Base-by-base conservation (phyloP, 2,329 filamentous ascomycete genomes). In the Coniochaeta ligniaria region DNA sequence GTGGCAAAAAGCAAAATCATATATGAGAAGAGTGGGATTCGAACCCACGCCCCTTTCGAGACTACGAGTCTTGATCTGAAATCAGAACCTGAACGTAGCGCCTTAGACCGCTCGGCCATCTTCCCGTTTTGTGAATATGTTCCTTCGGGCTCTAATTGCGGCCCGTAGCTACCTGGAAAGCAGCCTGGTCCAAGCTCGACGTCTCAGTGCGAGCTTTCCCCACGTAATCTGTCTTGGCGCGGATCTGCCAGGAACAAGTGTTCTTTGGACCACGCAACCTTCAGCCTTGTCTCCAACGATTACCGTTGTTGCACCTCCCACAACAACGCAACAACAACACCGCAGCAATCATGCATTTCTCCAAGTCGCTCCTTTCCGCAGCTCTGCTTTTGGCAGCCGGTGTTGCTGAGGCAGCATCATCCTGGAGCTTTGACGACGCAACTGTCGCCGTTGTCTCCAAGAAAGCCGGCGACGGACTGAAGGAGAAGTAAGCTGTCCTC, bases 401-500 rank as follows among this genome's bases (percentile, higher is more conserved):
- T 61, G 77, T 76, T 64, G 80, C 76, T 59, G 76, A 78, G 65
- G 83, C 83, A 36, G 79, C 81, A 60, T 79, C 82, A 33, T 83
- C 83, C 24, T 94, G 90, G 90, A 81, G 81, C 60, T 93, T 93
- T 68, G 83, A 89, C 65, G 89, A 92, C 75, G 90, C 82, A 65
- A 85, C 82, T 63, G 78, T 93, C 65, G 81, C 85, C 9, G 79
- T 93, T 61, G 78, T 80, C 65, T 77, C 80, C 67, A 92, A 91
- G 75, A 88, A 88, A 76, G 80, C 79, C 65, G 77, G 79, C 63
- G 81, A 79, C 63, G 78, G 78, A 59, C 74, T 80, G 66, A 88
- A 89, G 74, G 83, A 90, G 77, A 89, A 87, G 87, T 90, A 79
- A 60, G 38, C 17, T 58, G 16, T 55, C 36, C 35, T 17, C 17